Evolutionary conservation across 495 filamentous ascomycete genomes (phyloP), one percentile per base, ranked within the genome.

Genomic region (Ascobolus immersus): DNA sequence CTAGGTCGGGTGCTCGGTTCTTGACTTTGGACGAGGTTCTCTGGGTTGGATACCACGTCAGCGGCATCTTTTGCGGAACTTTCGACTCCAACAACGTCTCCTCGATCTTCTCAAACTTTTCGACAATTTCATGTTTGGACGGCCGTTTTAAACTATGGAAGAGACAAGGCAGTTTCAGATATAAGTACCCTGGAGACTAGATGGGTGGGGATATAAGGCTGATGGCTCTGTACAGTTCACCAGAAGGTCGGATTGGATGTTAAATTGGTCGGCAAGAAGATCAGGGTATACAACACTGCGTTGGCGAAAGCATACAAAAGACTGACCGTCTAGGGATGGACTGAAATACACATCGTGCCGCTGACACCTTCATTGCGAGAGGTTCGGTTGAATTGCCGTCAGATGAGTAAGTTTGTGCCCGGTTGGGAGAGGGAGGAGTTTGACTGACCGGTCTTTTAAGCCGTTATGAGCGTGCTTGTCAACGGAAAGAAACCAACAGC

Each of bases 161-260:
- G 44, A 41, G 32, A 48, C 38, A 29, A 37, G 45, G 19, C 39
- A 46, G 37, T 47, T 47, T 37, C 44, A 50, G 31, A 51, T 47
- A 50, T 44, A 47, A 47, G 47, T 51, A 21, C 17, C 18, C 31
- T 50, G 54, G 37, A 59, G 58, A 12, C 75, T 68, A 44, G 62
- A 65, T 13, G 60, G 86, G 6, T 55, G 69, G 22, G 17, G 23
- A 14, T 2, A 14, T 27, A 26, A 23, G 25, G 37, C 42, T 50
- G 43, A 49, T 38, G 34, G 20, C 32, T 34, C 23, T 46, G 42
- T 36, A 50, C 47, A 49, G 47, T 46, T n/a, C 68, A 75, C 43
- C 86, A 94, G 52, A 73, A 71, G 48, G 69, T 96, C 34, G 71
- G 81, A 39, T 58, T 94, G 34, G 82, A 94, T 37, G 61, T 96